Percentiles rank a stretch among this genome's conserved stretches.
These are phyloP conservation scores for Yueomyces sp. DNA, from an alignment of 805 yeast genomes.

Conservation along the genomic window DNA sequence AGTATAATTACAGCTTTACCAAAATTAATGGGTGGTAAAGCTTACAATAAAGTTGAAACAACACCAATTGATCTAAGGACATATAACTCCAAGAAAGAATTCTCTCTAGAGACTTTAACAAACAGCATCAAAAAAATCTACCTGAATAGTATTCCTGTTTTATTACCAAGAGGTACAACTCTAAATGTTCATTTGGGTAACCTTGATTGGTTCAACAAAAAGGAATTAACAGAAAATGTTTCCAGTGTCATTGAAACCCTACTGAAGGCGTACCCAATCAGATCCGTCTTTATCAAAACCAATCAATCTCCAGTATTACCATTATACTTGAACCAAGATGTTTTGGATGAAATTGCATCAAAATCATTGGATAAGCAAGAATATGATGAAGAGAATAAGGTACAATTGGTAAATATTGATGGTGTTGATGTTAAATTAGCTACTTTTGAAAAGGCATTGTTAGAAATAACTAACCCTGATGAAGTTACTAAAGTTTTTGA, in stretches of 20 bases:
- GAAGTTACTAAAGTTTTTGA: slow-evolving; percentile 51
- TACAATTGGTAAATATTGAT: slow-evolving; percentile 17
- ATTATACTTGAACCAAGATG: slow-evolving; percentile 50
- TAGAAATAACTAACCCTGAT: slow-evolving; percentile 72
- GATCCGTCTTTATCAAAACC: slow-evolving; percentile 53
- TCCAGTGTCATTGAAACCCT: slow-evolving; percentile 39
- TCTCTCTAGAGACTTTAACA: slow-evolving; percentile 36
- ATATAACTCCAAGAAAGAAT: slow-evolving; percentile 14
- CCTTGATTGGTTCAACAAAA: slow-evolving; percentile 26
- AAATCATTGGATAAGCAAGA: slow-evolving; percentile 6
- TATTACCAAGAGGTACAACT: slow-evolving; percentile 63
- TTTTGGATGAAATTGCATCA: slow-evolving; percentile 26
- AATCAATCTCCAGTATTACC: slow-evolving; percentile 74
- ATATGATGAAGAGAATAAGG: slow-evolving; percentile 1
- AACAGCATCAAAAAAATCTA: slow-evolving; percentile 45
- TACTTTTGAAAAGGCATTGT: slow-evolving; percentile 60
- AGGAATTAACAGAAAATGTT: slow-evolving; percentile 49
- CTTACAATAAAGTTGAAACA: slow-evolving; percentile 51
- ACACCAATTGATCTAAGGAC: slow-evolving; percentile 56
- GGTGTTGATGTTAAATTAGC: slow-evolving; percentile 35
- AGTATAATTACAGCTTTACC: slow-evolving; percentile 71
- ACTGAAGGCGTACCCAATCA: slow-evolving; percentile 29
- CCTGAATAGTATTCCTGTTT: slow-evolving; percentile 42
- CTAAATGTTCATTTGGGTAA: slow-evolving; percentile 56
- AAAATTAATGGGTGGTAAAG: slow-evolving; percentile 72